These are phyloP conservation scores for Diatrype stigma DNA, from an alignment of 2,329 filamentous ascomycete species.

Conservation along the genomic window DNA sequence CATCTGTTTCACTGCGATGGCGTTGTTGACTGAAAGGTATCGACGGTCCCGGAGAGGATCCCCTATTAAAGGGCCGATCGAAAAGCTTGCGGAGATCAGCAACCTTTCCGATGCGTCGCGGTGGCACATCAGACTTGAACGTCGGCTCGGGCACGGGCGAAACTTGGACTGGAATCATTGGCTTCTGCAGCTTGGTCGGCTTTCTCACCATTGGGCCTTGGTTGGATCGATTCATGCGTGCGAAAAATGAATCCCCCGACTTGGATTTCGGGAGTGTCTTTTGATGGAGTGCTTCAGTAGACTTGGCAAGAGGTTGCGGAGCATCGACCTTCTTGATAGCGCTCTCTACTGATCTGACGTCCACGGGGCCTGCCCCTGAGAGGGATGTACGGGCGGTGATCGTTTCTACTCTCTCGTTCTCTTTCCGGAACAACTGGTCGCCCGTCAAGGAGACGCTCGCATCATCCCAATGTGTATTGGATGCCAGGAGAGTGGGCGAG, in stretches of 20 bases:
- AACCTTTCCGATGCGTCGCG: constrained; percentile 20
- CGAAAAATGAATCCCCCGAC: neutral
- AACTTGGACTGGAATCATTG: neutral
- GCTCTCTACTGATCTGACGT: neutral
- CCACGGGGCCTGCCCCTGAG: neutral
- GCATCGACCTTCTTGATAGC: neutral
- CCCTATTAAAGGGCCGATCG: constrained; percentile 16
- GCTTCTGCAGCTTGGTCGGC: neutral
- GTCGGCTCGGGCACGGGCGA: constrained; percentile 1
- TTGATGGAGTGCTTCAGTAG: neutral
- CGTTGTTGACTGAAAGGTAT: constrained; percentile 16
- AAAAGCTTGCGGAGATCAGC: constrained; percentile 26
- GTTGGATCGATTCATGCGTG: neutral
- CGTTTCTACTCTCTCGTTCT: neutral
- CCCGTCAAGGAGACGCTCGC: constrained; percentile 6
- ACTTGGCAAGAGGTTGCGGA: neutral
- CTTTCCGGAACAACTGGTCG: constrained; percentile 7
- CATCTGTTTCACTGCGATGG: constrained; percentile 6
- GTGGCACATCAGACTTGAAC: constrained; percentile 2
- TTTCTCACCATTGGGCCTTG: neutral
- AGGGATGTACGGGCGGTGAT: neutral
- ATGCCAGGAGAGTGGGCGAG: neutral
- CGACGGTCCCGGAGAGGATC: constrained; percentile 16
- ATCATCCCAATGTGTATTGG: neutral
- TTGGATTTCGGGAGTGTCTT: neutral